phyloP scores from a whole-genome alignment of 805 yeast genomes.

The Starmerella potacharoeniae region DNA sequence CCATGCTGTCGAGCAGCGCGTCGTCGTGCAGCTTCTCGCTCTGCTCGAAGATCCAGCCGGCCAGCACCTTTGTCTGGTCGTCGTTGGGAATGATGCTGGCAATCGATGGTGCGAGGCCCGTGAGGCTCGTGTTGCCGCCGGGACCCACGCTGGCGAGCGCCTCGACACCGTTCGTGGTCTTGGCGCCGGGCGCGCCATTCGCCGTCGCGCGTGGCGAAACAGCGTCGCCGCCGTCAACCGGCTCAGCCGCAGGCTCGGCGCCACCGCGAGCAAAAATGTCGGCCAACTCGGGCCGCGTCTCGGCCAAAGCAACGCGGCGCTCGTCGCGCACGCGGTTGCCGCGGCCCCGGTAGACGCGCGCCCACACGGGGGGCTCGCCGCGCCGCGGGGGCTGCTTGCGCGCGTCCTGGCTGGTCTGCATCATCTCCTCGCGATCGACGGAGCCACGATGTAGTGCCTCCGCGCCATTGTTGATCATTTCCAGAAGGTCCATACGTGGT shows the following conservation, averaged over 20 bases:
- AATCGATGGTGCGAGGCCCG: slow-evolving; percentile 31
- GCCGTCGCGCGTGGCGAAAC: no score
- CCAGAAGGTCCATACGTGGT: slow-evolving; percentile 14
- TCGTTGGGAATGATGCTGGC: slow-evolving; percentile 52
- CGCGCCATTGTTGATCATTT: slow-evolving; percentile 18
- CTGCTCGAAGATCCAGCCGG: slow-evolving; percentile 84
- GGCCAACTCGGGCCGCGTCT: slow-evolving; percentile 16
- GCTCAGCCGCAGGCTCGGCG: slow-evolving; percentile 1
- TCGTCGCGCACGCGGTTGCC: slow-evolving; percentile 13
- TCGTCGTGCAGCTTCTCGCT: slow-evolving; percentile 32
- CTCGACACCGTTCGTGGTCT: neutral
- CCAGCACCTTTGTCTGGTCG: slow-evolving; percentile 66
- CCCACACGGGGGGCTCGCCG: slow-evolving; percentile 63
- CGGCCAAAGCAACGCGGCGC: slow-evolving; percentile 4
- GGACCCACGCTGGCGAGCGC: slow-evolving; percentile 17
- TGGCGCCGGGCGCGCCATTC: no score
- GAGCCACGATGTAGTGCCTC: slow-evolving; percentile 18
- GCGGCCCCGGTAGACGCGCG: slow-evolving; percentile 53
- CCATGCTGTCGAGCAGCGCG: slow-evolving; percentile 27
- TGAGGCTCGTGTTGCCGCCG: slow-evolving; percentile 22
- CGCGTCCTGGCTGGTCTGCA: neutral
- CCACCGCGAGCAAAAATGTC: neutral
- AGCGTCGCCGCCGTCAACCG: neutral
- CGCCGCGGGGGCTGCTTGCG: slow-evolving; percentile 8
- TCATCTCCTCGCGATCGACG: slow-evolving; percentile 6